These are phyloP conservation scores for Hygrophila difformis DNA, from an alignment of 257 asterid species.

Conservation along the genomic window DNA sequence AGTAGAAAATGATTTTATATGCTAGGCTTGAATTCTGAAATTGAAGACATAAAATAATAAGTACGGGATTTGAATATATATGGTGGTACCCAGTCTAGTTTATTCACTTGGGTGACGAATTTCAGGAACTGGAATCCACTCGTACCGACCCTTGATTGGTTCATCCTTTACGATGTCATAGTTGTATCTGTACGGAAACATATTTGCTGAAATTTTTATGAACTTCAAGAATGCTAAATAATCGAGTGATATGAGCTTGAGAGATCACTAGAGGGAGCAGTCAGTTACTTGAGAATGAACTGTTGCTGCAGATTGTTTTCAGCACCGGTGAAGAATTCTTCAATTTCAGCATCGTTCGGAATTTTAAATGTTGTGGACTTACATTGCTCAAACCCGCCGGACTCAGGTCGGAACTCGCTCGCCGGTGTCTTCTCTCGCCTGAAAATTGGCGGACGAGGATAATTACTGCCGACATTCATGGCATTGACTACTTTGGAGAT, in stretches of 20 bases:
- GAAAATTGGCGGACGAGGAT: constrained; percentile 12
- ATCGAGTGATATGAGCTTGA: too few species aligned
- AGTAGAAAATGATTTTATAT: too few species aligned
- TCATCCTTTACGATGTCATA: constrained; percentile 46
- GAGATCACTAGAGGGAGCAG: background rate
- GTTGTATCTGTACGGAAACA: constrained; percentile 41
- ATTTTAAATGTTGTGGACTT: constrained; percentile 22
- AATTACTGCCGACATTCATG: constrained; percentile 4
- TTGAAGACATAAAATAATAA: too few species aligned
- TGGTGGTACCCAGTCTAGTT: too few species aligned
- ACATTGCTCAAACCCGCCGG: constrained; percentile 29
- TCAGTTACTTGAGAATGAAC: constrained; percentile 38
- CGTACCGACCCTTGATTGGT: constrained; percentile 49
- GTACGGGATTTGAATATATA: too few species aligned
- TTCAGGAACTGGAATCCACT: constrained; percentile 44
- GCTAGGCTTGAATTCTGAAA: too few species aligned
- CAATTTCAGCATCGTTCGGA: constrained; percentile 46
- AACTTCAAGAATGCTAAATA: background rate
- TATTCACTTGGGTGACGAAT: constrained; percentile 16
- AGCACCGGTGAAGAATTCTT: constrained; percentile 48
- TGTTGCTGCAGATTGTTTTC: constrained; percentile 36
- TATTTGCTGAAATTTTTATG: background rate
- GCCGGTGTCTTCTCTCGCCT: constrained; percentile 33
- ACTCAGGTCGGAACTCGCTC: constrained; percentile 23
- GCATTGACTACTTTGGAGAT: background rate